A percentile compares a stretch with the other conserved stretches of the same genome.
Evolutionary conservation across 2,329 filamentous ascomycete species (phyloP).

Genomic region (Cladophialophora bantiana): DNA sequence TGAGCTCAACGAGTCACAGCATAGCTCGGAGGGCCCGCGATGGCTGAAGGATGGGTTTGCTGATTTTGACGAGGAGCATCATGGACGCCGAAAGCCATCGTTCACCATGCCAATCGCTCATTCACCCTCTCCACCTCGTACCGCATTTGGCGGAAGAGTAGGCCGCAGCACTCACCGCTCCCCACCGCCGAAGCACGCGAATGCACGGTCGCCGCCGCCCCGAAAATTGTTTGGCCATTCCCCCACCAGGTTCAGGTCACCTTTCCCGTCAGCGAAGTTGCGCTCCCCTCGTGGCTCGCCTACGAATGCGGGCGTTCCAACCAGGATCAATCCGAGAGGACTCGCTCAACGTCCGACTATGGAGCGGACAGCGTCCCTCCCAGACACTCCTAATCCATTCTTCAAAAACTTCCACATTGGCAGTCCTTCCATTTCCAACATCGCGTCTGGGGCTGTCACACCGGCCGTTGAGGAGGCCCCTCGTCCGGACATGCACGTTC

Average conservation of each 20-base stretch:
- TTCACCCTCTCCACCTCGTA: slow-evolving; percentile 69
- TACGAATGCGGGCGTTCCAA: slow-evolving; percentile 44
- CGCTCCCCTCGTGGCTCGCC: slow-evolving; percentile 57
- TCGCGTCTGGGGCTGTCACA: slow-evolving; percentile 36
- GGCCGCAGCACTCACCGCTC: slow-evolving; percentile 31
- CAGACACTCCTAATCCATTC: slow-evolving; percentile 76
- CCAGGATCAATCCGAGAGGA: slow-evolving; percentile 56
- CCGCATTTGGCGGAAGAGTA: slow-evolving; percentile 50
- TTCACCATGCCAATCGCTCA: slow-evolving; percentile 60
- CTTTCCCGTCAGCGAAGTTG: slow-evolving; percentile 65
- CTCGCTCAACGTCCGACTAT: slow-evolving; percentile 68
- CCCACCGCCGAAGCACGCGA: slow-evolving; percentile 35
- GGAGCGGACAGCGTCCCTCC: slow-evolving; percentile 84
- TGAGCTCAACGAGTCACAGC: slow-evolving; percentile 57
- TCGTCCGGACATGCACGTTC: slow-evolving; percentile 69
- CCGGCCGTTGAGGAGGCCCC: slow-evolving; percentile 35
- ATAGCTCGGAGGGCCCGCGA: slow-evolving; percentile 63
- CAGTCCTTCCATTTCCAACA: slow-evolving; percentile 43
- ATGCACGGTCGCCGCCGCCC: slow-evolving; percentile 50
- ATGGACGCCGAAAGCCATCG: slow-evolving; percentile 53
- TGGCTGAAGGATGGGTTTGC: slow-evolving; percentile 78
- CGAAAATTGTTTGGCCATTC: slow-evolving; percentile 68
- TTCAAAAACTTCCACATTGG: slow-evolving; percentile 51
- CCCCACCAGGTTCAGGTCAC: slow-evolving; percentile 73
- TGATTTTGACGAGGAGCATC: slow-evolving; percentile 63